Evolutionary conservation across 2,329 filamentous ascomycete genomes (phyloP).

Genomic region (Fusarium pseudoanthophilum): DNA sequence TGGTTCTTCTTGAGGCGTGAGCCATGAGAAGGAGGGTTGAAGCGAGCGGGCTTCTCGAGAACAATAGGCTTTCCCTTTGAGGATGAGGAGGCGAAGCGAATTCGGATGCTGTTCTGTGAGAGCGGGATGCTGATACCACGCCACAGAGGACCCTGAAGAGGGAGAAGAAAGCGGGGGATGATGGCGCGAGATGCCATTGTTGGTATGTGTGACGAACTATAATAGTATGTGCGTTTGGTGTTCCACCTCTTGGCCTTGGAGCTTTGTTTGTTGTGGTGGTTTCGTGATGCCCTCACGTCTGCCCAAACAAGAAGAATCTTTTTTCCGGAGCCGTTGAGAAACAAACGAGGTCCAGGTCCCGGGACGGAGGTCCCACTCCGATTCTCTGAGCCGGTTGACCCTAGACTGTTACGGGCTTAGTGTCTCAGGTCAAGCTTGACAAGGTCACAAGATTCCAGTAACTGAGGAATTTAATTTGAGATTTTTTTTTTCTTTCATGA

Average conservation of each 20-base stretch:
- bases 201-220: background rate
- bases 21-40: constrained; percentile 92
- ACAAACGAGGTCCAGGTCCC: constrained; percentile 17
- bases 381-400: background rate
- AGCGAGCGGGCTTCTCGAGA: constrained; percentile 87
- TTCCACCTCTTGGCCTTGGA: constrained; percentile 16
- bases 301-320: constrained; percentile 35
- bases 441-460: background rate
- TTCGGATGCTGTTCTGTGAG: constrained; percentile 49
- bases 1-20: constrained; percentile 68
- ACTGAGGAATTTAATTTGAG: constrained; percentile 7
- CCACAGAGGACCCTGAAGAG: constrained; percentile 68
- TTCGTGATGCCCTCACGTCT: constrained; percentile 37
- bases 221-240: background rate
- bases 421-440: background rate
- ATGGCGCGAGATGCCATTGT: constrained; percentile 59
- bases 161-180: constrained; percentile 76
- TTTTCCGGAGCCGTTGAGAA: constrained; percentile 38
- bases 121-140: constrained; percentile 53
- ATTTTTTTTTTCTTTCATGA: constrained; percentile 3
- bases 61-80: constrained; percentile 68
- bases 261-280: constrained; percentile 19
- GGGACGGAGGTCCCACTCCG: constrained; percentile 33
- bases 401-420: constrained; percentile 19
- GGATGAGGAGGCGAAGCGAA: constrained; percentile 49